Evolutionary conservation across 2,329 filamentous ascomycete genomes (phyloP), one percentile per base, ranked within the genome.

Genomic region (Neurospora sp.): DNA sequence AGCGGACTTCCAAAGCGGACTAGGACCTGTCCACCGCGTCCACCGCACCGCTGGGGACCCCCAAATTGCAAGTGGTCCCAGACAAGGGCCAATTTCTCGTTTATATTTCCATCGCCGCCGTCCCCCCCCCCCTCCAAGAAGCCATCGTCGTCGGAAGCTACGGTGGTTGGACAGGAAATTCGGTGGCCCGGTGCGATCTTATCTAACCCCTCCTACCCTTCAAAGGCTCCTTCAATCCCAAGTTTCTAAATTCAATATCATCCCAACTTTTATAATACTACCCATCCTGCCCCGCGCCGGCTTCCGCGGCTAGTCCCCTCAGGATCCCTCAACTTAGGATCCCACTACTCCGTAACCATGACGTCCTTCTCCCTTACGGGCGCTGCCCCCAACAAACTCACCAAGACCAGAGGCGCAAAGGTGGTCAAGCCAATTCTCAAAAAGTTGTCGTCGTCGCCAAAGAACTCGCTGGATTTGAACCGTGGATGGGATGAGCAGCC

Each of bases 341-440:
- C 23, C 52, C 12, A 36, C 43, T 52, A 52, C 52, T 62, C 28
- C 23, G 52, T 62, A 62, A 62, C 15, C 69, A 82, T 82, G 81
- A 75, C 81, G 66, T 79, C 80, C 33, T 77, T 80, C 66, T 76
- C 78, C 19, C 73, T 79, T 62, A 74, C 76, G 69, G 78, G 75
- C 66, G 76, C 74, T 66, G 72, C 74, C 66, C 77, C 78, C 69
- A 76, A 76, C 72, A 83, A 81, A 75, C 78, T 80, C 70, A 79
- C 81, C 75, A 87, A 87, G 77, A 75, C 81, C 67, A 81, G 82
- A 74, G 78, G 79, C 68, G 80, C 80, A 70, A 84, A 83, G 74
- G 81, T 81, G 71, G 85, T 88, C 73, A 89, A 88, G 78, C 88
- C 88, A 10, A 89, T 89, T 65, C 79, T 90, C 68, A 88, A 88